Evolutionary conservation across 108 stramenopile genomes (phyloP), one percentile per base, ranked within the genome.

Genomic region (Cyclotella kingstonii): DNA sequence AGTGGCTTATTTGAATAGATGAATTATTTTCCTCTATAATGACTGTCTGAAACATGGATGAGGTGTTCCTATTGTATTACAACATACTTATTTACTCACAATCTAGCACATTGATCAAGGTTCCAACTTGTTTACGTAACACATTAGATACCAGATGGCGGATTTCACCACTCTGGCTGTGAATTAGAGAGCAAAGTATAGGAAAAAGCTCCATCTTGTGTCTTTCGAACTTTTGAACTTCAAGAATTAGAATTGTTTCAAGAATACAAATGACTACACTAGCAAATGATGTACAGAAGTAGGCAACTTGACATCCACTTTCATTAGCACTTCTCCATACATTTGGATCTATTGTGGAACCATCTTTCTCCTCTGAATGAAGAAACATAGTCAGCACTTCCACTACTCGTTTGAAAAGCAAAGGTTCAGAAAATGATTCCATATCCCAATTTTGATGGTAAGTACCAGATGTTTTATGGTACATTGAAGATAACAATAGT

Each of bases 221-320:
- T 35, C 65, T 48, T 25, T 60, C 31, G 34, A 93, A 83, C 31
- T 86, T 79, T 7, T 80, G 76, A 8, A 51, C 27, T 25, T 76
- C 72, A 28, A 93, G 59, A 5, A 50, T 59, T n/a, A 71, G 48
- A 42, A 93, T 79, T 19, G 65, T 67, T 26, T 84, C 60, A 17
- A 93, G 68, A 31, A 93, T 72, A n/a, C 73, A 56, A 4, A 87
- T 82, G 8, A 88, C 81, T 29, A 87, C 87, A 22, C 74, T 77
- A 17, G 82, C 86, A 77, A 86, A 93, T 1, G 84, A 89, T 27
- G 91, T 93, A 55, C 91, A 93, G 50, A 86, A 87, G 25, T 82
- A 50, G 1, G 91, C 91, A 22, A 87, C 77, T 66, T 93, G 89
- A 33, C 84, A 79, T 10, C 86, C 84, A 46, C 88, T 82, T 59